These are phyloP conservation scores for Phaeosphaeriaceae sp. DNA, from an alignment of 2,329 filamentous ascomycete genomes.

Conservation along the genomic window DNA sequence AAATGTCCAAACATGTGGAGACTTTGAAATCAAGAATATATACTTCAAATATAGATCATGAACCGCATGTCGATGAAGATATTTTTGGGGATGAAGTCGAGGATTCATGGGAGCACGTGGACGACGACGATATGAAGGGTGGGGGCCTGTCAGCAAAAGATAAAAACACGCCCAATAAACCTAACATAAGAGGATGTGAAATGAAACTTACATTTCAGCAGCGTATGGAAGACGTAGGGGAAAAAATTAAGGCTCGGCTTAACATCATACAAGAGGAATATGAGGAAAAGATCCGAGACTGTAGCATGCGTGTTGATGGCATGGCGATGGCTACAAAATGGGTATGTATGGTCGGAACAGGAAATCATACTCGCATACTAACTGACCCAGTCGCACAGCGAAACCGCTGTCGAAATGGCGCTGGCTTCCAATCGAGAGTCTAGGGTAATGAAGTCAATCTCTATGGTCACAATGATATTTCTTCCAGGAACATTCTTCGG, in stretches of 20 bases:
- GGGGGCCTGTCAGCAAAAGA: background rate
- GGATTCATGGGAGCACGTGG: no score
- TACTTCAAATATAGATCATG: no score
- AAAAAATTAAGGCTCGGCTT: slow-evolving; percentile 17
- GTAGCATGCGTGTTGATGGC: slow-evolving; percentile 29
- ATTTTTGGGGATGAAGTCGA: no score
- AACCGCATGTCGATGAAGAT: no score
- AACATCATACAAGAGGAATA: slow-evolving; percentile 22
- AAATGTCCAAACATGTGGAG: slow-evolving; percentile 13
- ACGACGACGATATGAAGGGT: no score
- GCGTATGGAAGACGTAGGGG: slow-evolving; percentile 4
- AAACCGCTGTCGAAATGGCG: slow-evolving; percentile 28
- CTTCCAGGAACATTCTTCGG: slow-evolving; percentile 32
- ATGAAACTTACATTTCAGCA: background rate
- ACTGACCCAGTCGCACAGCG: slow-evolving; percentile 17
- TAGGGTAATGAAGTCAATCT: slow-evolving; percentile 26
- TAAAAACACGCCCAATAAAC: background rate
- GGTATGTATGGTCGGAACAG: slow-evolving; percentile 3
- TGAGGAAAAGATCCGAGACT: slow-evolving; percentile 28
- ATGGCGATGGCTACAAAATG: slow-evolving; percentile 37
- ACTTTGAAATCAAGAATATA: background rate
- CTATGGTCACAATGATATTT: slow-evolving; percentile 31
- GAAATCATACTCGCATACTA: background rate
- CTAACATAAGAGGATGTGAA: background rate
- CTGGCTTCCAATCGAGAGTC: slow-evolving; percentile 24